Evolutionary conservation across 202 grass and related monocot genomes (phyloP).

Genomic region (Sporobolus alterniflorus): DNA sequence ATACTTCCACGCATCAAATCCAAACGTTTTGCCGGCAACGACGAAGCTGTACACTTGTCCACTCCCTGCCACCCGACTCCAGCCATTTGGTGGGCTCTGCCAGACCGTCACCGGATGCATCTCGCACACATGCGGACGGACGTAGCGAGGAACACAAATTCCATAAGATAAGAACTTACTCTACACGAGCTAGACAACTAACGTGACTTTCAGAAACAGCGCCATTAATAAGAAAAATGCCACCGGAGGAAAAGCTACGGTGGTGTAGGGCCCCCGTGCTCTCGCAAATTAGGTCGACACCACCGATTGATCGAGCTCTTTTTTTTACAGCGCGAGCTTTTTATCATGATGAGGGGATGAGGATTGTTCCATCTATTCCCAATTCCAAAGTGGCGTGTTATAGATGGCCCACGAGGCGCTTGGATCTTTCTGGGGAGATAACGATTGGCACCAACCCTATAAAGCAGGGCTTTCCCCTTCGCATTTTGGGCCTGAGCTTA

Average conservation of each 20-base stretch:
- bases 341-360: conserved; percentile 42
- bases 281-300: conserved; percentile 38
- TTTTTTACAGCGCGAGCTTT: background rate
- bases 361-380: conserved; percentile 20
- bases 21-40: conserved; percentile 20
- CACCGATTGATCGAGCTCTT: background rate
- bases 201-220: background rate
- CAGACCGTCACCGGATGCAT: background rate
- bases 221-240: background rate
- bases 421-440: conserved; percentile 19
- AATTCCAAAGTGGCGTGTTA: conserved; percentile 30
- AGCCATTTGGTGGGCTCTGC: too few relatives aligned
- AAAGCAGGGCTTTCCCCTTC: conserved; percentile 35
- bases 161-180: background rate
- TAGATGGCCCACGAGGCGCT: conserved; percentile 7
- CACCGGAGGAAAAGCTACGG: too few relatives aligned
- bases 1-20: background rate
- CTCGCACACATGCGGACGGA: conserved; percentile 23
- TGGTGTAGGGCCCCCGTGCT: background rate
- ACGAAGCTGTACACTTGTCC: background rate
- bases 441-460: conserved; percentile 18
- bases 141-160: conserved; percentile 26
- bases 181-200: conserved; percentile 20
- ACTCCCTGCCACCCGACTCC: background rate
- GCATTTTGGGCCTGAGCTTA: conserved; percentile 36